phyloP scores from a whole-genome alignment of 352 stramenopile genomes.

The Pythium volutum region DNA sequence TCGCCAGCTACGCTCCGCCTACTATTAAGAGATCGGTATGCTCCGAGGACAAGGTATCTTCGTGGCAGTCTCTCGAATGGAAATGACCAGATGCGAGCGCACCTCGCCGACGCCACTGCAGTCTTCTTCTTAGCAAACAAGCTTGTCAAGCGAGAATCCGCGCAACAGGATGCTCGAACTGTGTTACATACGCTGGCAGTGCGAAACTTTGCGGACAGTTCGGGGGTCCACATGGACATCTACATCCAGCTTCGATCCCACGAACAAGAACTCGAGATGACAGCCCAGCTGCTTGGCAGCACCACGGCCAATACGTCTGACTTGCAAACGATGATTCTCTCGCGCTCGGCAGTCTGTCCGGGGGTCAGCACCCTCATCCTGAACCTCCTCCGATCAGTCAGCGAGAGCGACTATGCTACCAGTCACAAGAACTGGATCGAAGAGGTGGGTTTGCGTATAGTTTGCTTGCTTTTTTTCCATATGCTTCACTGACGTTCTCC shows the following conservation, averaged over 20 bases:
- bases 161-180: constrained; percentile 48
- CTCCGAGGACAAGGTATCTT: constrained; percentile 44
- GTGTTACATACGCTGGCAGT: constrained; percentile 59
- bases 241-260: constrained; percentile 54
- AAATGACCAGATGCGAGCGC: constrained; percentile 44
- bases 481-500: not conserved
- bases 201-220: constrained; percentile 56
- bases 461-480: not conserved
- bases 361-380: constrained; percentile 60
- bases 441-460: constrained; percentile 33
- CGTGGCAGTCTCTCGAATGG: constrained; percentile 45
- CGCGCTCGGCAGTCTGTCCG: constrained; percentile 47
- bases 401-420: constrained; percentile 38
- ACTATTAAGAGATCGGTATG: constrained; percentile 47
- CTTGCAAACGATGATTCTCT: constrained; percentile 54
- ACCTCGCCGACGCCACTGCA: constrained; percentile 42
- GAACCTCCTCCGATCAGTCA: constrained; percentile 61
- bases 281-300: constrained; percentile 42
- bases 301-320: constrained; percentile 41
- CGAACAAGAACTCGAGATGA: constrained; percentile 46
- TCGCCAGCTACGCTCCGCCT: constrained; percentile 33
- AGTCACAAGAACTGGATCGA: constrained; percentile 50
- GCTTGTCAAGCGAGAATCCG: constrained; percentile 21
- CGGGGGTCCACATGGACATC: constrained; percentile 41
- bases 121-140: constrained; percentile 67